Base-by-base conservation (phyloP, 495 filamentous ascomycete genomes). In the Hypoxylon lienhwacheense region DNA sequence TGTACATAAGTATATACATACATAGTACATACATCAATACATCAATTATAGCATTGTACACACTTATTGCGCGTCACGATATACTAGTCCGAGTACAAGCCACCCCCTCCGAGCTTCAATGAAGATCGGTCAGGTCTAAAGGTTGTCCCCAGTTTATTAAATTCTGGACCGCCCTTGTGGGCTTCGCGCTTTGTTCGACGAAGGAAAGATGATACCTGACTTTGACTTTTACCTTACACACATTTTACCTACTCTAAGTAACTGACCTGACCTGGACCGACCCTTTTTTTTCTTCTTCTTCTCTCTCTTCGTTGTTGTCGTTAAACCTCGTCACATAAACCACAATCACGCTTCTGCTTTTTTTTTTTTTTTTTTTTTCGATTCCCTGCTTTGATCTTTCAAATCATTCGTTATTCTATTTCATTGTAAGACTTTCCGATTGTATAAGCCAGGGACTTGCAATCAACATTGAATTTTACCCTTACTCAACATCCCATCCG, bases 81-180 rank as follows among this genome's bases (percentile, higher is more conserved):
- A 58, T 51, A 41, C 49, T 45, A 44, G 40, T 37, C 36, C 21
- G 32, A 48, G 53, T 46, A 58, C 47, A 43, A 51, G 31, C 39
- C 37, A 45, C 40, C 33, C 34, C 34, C 50, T 29, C 41, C 15
- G 47, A 51, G 36, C 36, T 51, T 54, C n/a, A n/a, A 36, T 52
- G 52, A 55, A 37, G 58, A 61, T 61, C 52, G 39, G 57, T 41
- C 21, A 21, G 19, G 37, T 25, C 58, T 56, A 37, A 55, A 52
- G 41, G 4, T 41, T 11, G 42, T 53, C 58, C 32, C 52, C 52
- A 61, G 32, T 61, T 61, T 55, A 56, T 61, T 61, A 61, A 61
- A 61, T 61, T 61, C 58, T 61, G 58, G 58, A 56, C 58, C 58
- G 43, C 52, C 58, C 58, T 61, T 53, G 52, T 56, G 47, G 41